phyloP scores from a whole-genome alignment of 805 yeast species.

The Kazachstania taianensis region DNA sequence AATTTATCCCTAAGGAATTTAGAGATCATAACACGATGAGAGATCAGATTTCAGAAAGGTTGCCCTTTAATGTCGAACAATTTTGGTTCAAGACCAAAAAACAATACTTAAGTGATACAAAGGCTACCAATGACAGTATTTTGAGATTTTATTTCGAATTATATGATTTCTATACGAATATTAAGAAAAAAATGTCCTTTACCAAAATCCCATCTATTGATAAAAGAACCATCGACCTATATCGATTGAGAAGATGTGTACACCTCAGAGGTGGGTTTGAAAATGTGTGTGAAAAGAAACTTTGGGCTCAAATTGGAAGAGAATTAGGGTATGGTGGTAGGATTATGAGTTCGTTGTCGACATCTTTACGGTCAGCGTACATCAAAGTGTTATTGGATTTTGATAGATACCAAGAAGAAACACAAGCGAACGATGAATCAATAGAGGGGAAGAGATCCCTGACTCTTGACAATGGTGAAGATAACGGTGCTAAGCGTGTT shows the following conservation, averaged over 20 bases:
- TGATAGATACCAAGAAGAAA: slow-evolving; percentile 13
- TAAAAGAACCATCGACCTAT: slow-evolving; percentile 55
- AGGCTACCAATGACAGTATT: slow-evolving; percentile 33
- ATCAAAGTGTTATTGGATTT: slow-evolving; percentile 33
- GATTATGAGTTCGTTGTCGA: slow-evolving; percentile 59
- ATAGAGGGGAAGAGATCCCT: background rate
- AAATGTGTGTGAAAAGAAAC: slow-evolving; percentile 50
- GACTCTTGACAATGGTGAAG: background rate
- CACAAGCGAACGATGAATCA: background rate
- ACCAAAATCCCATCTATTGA: slow-evolving; percentile 56
- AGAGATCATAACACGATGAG: background rate
- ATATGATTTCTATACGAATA: slow-evolving; percentile 31
- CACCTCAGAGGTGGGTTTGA: slow-evolving; percentile 56
- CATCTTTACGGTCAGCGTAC: slow-evolving; percentile 54
- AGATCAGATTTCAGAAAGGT: slow-evolving; percentile 1
- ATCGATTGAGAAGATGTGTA: slow-evolving; percentile 47
- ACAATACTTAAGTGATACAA: slow-evolving; percentile 25
- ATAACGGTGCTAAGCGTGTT: background rate
- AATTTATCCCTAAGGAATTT: slow-evolving; percentile 2
- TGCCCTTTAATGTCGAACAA: slow-evolving; percentile 13
- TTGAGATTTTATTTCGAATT: slow-evolving; percentile 40
- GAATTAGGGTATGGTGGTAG: slow-evolving; percentile 70
- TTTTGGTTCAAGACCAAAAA: slow-evolving; percentile 20
- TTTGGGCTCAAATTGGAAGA: slow-evolving; percentile 78
- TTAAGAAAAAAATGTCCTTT: slow-evolving; percentile 11